Base-by-base conservation (phyloP, 2,329 filamentous ascomycete genomes). In the Pleurostoma richardsiae region DNA sequence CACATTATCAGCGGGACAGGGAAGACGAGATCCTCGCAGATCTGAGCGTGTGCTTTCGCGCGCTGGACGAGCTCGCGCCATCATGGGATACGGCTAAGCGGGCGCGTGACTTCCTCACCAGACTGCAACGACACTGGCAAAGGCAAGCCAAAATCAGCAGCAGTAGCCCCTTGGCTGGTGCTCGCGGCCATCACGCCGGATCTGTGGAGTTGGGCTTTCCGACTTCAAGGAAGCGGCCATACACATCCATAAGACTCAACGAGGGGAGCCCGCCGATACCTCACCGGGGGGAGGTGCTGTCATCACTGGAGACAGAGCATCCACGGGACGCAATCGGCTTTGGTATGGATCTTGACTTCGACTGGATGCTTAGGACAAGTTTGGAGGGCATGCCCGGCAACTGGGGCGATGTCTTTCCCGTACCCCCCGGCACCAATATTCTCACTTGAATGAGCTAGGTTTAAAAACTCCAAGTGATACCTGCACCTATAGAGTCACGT, bases 61-160 rank as follows among this genome's bases (percentile, higher is more conserved):
- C 53, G 4, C 30, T 54, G 29, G 53, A 54, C 27, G 50, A 55
- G 46, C 53, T 54, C 36, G 42, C 41, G 3, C 30, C 44, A n/a
- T 41, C 51, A 7, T 53, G 51, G 51, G 48, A 54, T 10, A 54
- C 44, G 26, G 52, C 50, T 3, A 52, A 49, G 39, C 40, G 48
- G 10, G 50, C 44, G 4, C 47, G 41, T 4, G 46, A 51, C 33
- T 51, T 54, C 39, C 40, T 54, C 3, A 46, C 41, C 11, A 27
- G 46, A 27, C 39, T 52, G 7, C 46, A 45, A 40, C 43, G 48
- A 10, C 49, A 48, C 27, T 51, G 48, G 45, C 48, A 52, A 19
- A 39, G 51, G 38, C 54, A 42, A 29, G 41, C 41, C 6, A 29
- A n/a, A n/a, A 19, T 19, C 19, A 19, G 19, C 19, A 19, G 19